A percentile compares a stretch with the other conserved stretches of the same genome.
phyloP scores from a whole-genome alignment of 164 flowering plant species.

The Taxillus chinensis region DNA sequence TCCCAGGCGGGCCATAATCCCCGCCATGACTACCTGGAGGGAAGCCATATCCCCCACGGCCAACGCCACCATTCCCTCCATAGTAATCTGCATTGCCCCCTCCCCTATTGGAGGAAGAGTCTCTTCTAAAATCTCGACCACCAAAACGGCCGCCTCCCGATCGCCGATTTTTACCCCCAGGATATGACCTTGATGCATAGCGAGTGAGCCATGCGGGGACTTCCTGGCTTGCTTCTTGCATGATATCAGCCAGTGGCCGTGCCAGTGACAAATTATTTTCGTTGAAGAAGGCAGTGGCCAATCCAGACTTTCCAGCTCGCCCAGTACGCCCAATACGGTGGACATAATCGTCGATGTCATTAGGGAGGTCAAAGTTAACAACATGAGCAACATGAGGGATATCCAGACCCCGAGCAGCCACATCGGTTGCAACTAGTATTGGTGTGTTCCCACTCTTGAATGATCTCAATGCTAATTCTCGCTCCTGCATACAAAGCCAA shows the following conservation, averaged over 20 bases:
- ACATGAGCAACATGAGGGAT: constrained; percentile 77
- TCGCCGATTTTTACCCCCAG: constrained; percentile 40
- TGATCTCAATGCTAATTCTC: constrained; percentile 60
- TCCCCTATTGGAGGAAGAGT: constrained; percentile 21
- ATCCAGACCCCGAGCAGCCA: constrained; percentile 80
- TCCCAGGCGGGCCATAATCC: constrained; percentile 27
- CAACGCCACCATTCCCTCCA: constrained; percentile 24
- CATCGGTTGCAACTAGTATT: constrained; percentile 71
- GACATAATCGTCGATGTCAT: constrained; percentile 74
- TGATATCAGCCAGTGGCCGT: constrained; percentile 44
- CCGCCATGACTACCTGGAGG: constrained; percentile 25
- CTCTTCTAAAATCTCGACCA: constrained; percentile 50
- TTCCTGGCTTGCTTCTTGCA: constrained; percentile 72
- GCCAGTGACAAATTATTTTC: constrained; percentile 51
- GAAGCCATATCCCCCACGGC: constrained; percentile 14
- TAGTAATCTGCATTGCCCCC: constrained; percentile 23
- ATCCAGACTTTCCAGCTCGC: constrained; percentile 55
- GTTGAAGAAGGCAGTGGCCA: constrained; percentile 75
- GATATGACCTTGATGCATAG: constrained; percentile 43
- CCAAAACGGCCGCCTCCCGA: constrained; percentile 53
- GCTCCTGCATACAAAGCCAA: constrained; percentile 30
- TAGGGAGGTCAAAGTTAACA: constrained; percentile 71
- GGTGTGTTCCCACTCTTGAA: constrained; percentile 64
- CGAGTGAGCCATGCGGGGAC: constrained; percentile 64
- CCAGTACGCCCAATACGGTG: constrained; percentile 73